These are phyloP conservation scores for Xylaria grammica DNA, from an alignment of 495 filamentous ascomycete species.

Conservation along the genomic window DNA sequence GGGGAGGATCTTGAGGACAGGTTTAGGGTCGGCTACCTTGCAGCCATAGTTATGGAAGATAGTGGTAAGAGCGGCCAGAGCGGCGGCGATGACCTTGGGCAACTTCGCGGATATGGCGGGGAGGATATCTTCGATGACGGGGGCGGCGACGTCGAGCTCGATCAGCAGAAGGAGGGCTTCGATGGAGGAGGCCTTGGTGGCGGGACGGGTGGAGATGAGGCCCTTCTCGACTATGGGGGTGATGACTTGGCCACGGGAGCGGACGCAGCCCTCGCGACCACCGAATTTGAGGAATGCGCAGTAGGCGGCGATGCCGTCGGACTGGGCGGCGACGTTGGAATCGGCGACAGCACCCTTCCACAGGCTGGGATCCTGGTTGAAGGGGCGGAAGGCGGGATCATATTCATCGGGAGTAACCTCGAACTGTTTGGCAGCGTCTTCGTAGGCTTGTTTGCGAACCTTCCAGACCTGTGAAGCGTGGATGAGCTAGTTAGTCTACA, in stretches of 20 bases:
- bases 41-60: constrained; percentile 94
- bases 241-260: constrained; percentile 77
- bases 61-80: constrained; percentile 75
- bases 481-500: not conserved
- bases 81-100: constrained; percentile 90
- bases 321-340: constrained; percentile 96
- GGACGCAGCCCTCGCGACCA: constrained; percentile 75
- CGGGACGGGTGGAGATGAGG: constrained; percentile 81
- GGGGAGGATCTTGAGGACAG: constrained; percentile 86
- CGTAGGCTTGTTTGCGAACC: constrained; percentile 93
- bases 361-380: constrained; percentile 79
- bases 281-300: constrained; percentile 91
- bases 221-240: constrained; percentile 89
- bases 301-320: constrained; percentile 85
- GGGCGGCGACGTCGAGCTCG: constrained; percentile 84
- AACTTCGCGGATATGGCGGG: constrained; percentile 88
- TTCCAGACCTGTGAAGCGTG: constrained; percentile 77
- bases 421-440: constrained; percentile 87
- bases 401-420: constrained; percentile 85
- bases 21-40: constrained; percentile 95
- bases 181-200: constrained; percentile 82
- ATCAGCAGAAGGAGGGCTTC: constrained; percentile 90
- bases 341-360: constrained; percentile 95
- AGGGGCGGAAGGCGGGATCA: constrained; percentile 82
- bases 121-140: constrained; percentile 88